These are phyloP conservation scores for Plantago ovata DNA, from an alignment of 257 asterid genomes.

Conservation along the genomic window DNA sequence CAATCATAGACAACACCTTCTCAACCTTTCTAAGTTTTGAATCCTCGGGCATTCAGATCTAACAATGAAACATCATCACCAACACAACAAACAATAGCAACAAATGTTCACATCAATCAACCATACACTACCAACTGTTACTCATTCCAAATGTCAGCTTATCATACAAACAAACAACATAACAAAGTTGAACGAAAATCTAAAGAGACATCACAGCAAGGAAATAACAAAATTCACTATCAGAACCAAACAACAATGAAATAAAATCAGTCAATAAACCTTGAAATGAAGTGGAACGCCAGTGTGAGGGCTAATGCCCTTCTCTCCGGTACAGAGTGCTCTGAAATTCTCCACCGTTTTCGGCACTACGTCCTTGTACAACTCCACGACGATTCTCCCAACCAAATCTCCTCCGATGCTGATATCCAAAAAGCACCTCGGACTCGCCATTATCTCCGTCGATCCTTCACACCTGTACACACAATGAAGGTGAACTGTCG, in stretches of 20 bases:
- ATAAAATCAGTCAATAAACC: constrained; percentile 28
- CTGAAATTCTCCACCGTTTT: constrained; percentile 93
- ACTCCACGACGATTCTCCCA: constrained; percentile 81
- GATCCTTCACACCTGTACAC: background rate
- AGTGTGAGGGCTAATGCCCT: constrained; percentile 75
- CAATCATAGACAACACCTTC: background rate
- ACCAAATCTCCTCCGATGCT: constrained; percentile 86
- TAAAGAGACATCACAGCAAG: background rate
- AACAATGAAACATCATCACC: background rate
- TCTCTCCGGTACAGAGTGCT: constrained; percentile 97
- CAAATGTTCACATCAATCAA: background rate
- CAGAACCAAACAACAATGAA: background rate
- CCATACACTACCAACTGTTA: background rate
- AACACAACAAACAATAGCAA: background rate
- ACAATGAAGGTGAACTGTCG: too few relatives aligned
- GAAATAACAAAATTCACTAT: background rate
- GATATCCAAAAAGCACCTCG: constrained; percentile 73
- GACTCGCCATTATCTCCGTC: constrained; percentile 1
- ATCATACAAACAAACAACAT: background rate
- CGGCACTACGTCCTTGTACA: constrained; percentile 81
- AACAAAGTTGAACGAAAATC: background rate
- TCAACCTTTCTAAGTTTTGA: background rate
- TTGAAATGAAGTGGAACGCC: constrained; percentile 88
- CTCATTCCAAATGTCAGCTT: background rate
- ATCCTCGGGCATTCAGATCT: background rate